Evolutionary conservation across 176 grass and related monocot genomes (phyloP).

Genomic region (Oropetium thomaeum): DNA sequence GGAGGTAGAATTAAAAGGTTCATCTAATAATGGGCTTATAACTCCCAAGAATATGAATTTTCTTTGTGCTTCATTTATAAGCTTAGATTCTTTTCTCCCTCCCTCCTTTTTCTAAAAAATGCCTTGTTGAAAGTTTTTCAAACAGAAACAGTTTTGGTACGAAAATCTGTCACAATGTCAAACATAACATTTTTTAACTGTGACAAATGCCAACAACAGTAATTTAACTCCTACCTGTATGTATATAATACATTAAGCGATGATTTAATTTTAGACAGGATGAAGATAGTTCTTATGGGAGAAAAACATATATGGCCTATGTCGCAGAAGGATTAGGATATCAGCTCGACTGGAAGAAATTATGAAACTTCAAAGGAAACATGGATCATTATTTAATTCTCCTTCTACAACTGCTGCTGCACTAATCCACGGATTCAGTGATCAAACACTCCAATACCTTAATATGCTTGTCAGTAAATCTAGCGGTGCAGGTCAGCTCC

Average conservation of each 20-base stretch:
- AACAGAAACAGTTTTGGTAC: neutral
- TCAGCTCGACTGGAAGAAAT: constrained; percentile 46
- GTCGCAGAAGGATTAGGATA: constrained; percentile 65
- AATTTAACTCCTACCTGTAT: neutral
- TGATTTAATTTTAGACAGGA: constrained; percentile 37
- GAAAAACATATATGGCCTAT: constrained; percentile 68
- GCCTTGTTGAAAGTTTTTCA: too few relatives aligned
- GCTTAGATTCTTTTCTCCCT: too few relatives aligned
- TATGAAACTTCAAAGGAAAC: constrained; percentile 63
- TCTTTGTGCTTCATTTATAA: too few relatives aligned
- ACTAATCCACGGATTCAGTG: constrained; percentile 39
- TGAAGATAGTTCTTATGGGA: constrained; percentile 35
- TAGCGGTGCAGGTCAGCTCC: constrained; percentile 53
- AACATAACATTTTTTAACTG: neutral
- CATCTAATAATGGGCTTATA: neutral
- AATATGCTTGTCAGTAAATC: constrained; percentile 41
- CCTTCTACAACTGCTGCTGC: constrained; percentile 61
- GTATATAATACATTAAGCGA: neutral
- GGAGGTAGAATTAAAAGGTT: constrained; percentile 67
- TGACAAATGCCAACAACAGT: neutral
- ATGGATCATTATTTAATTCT: constrained; percentile 73
- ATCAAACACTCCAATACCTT: constrained; percentile 63
- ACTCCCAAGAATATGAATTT: neutral
- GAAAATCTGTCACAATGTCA: neutral
- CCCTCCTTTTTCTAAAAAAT: too few relatives aligned